Evolutionary conservation across 225 moss, liverwort and hornwort genomes (phyloP), one percentile per base, ranked within the genome.

Genomic region (Asterella californica): DNA sequence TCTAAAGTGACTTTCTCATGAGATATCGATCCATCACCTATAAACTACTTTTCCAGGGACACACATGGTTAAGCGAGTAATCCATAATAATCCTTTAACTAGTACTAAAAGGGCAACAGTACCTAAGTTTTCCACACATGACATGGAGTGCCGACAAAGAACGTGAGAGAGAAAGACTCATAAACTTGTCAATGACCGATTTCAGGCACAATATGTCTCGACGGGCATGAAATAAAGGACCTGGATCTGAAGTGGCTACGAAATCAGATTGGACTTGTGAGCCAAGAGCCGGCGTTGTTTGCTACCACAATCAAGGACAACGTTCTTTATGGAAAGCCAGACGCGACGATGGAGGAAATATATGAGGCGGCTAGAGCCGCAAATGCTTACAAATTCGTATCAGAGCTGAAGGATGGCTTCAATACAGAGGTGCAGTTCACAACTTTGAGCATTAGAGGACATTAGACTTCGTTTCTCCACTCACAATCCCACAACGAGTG

Each of bases 181-280:
- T 42, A 42, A 42, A 42, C 7, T 42, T 42, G n/a, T 11, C 48
- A 48, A 48, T 48, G 32, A 24, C 32, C 65, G n/a, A n/a, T 14
- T 62, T 32, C 38, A 70, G 94, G 94, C 5, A 82, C 88, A 79
- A 84, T 94, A 19, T 79, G 85, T 27, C 83, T 94, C 9, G 94
- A 94, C 77, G 89, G 91, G 49, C 77, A 71, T n/a, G 75, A 75
- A 10, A 48, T 65, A 25, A 18, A n/a, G 32, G 29, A 52, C 18
- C 19, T 63, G n/a, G 45, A 81, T 50, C 54, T 75, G 30, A 74
- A 52, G 50, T 74, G 74, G 38, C 15, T 81, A 45, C n/a, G 81
- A 24, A 24, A 21, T 49, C 74, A 74, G 8, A 75, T 81, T 5
- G 74, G 63, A 10, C 64, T 81, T 1, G 81, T 81, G 10, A 49